Percentiles rank a stretch among this genome's conserved stretches.
Conservation (phyloP, 1,139 yeast genomes). For the Candida dubliniensis region DNA sequence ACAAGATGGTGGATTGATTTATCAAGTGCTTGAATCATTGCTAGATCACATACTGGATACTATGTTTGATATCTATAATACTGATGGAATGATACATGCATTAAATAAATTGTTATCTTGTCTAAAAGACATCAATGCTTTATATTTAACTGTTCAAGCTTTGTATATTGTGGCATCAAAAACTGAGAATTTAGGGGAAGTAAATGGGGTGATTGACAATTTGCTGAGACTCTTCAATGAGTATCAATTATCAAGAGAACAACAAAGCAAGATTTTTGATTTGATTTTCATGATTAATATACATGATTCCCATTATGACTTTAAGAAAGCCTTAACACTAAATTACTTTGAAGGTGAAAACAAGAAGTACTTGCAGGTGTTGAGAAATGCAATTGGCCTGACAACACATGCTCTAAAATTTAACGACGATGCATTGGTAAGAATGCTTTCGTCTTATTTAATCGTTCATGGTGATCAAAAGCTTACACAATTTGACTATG, state of each 20-base stretch:
- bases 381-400: conserved; percentile 1
- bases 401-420: neutral
- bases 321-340: conserved; percentile 9
- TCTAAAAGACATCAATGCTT: neutral
- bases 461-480: conserved; percentile 19
- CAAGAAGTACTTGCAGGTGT: conserved; percentile 1
- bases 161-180: neutral
- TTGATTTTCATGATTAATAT: conserved; percentile 5
- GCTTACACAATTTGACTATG: conserved; percentile 21
- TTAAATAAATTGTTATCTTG: neutral
- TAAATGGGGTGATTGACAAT: neutral
- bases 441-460: conserved; percentile 22
- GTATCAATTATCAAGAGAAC: neutral
- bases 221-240: conserved; percentile 2
- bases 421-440: conserved; percentile 10
- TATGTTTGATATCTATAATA: neutral
- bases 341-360: neutral
- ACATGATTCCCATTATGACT: conserved; percentile 5
- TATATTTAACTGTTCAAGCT: neutral
- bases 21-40: conserved; percentile 1
- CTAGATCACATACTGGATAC: neutral
- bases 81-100: neutral
- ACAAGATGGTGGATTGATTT: conserved; percentile 1
- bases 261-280: conserved; percentile 1
- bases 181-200: neutral